A percentile compares a stretch with the other conserved stretches of the same genome.
Conservation (phyloP, 345 rosid genomes). For the Citrus medica region DNA sequence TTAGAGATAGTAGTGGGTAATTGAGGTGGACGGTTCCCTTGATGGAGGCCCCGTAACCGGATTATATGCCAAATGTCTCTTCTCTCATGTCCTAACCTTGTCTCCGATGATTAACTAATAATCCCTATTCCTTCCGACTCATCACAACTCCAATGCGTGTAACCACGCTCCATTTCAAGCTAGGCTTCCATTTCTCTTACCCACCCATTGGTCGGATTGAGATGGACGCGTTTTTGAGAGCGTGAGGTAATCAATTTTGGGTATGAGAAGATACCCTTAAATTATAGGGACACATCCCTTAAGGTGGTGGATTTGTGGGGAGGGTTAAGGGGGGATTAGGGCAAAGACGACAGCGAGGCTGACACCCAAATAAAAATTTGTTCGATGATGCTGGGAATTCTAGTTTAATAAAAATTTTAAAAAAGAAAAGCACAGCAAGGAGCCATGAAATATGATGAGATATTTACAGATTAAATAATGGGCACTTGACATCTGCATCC, state of each 20-base stretch:
- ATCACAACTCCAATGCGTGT: not conserved
- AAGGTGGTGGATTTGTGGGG: conserved; percentile 19
- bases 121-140: not conserved
- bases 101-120: conserved; percentile 15
- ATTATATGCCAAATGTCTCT: conserved; percentile 37
- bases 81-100: conserved; percentile 24
- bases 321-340: not conserved
- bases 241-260: not conserved
- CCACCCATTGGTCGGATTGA: not conserved
- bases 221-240: not conserved
- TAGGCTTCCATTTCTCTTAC: not conserved
- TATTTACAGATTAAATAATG: not conserved
- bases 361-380: not conserved
- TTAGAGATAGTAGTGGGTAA: not conserved
- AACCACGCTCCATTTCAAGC: not conserved
- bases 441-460: not conserved
- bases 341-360: not conserved
- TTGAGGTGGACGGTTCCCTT: conserved; percentile 31
- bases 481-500: not conserved
- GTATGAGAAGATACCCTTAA: not conserved
- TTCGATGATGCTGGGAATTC: not conserved
- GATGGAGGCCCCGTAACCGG: conserved; percentile 21
- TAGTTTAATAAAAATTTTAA: too few species aligned
- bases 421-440: not conserved
- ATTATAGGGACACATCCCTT: conserved; percentile 19